These are phyloP conservation scores for Talaromyces sp. DNA, from an alignment of 2,329 filamentous ascomycete species.

Conservation along the genomic window DNA sequence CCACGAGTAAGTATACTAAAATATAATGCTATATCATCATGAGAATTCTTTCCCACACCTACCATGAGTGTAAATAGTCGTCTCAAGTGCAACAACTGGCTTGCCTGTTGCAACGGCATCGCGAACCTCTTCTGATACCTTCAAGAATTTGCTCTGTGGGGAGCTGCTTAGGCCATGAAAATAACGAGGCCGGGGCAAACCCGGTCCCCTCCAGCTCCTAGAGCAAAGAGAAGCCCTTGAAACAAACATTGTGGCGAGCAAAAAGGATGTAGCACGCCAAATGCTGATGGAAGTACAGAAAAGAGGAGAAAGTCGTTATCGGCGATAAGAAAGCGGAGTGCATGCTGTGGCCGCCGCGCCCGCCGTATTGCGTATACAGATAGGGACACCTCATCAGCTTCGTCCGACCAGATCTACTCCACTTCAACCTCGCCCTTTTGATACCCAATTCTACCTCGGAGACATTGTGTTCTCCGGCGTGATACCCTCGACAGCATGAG, in stretches of 20 bases:
- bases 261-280: slow-evolving; percentile 5
- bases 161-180: slow-evolving; percentile 35
- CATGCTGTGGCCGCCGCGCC: slow-evolving; percentile 37
- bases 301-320: slow-evolving; percentile 30
- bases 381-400: slow-evolving; percentile 44
- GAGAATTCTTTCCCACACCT: slow-evolving; percentile 15
- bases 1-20: slow-evolving; percentile 2
- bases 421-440: slow-evolving; percentile 16
- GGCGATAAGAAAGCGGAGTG: slow-evolving; percentile 33
- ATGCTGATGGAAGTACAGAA: slow-evolving; percentile 9
- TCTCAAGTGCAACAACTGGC: slow-evolving; percentile 90
- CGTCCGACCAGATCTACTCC: slow-evolving; percentile 17
- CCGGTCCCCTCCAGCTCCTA: slow-evolving; percentile 18
- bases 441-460: slow-evolving; percentile 18
- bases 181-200: slow-evolving; percentile 21
- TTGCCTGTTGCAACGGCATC: slow-evolving; percentile 73
- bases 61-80: slow-evolving; percentile 97
- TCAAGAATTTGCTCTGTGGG: slow-evolving; percentile 57
- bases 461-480: slow-evolving; percentile 29
- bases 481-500: slow-evolving; percentile 43
- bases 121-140: slow-evolving; percentile 78
- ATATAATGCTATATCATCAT: background rate
- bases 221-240: slow-evolving; percentile 27
- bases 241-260: slow-evolving; percentile 20
- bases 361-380: slow-evolving; percentile 31